A percentile compares a stretch with the other conserved stretches of the same genome.
These are phyloP conservation scores for Termitomyces sp. DNA, from an alignment of 768 basidiomycete genomes.

Conservation along the genomic window DNA sequence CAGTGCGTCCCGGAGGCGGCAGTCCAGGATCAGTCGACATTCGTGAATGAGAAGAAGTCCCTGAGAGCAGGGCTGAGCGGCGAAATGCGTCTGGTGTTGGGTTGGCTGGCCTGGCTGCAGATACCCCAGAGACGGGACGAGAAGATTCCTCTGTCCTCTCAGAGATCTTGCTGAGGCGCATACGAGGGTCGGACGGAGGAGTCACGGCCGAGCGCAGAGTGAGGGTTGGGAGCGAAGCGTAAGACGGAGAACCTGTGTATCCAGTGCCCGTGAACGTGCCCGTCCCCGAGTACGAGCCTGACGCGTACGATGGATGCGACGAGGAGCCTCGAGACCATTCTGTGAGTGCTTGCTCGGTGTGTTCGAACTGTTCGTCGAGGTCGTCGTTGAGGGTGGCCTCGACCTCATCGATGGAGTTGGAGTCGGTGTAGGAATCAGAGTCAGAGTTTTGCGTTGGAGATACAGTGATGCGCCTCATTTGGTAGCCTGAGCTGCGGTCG, in stretches of 20 bases:
- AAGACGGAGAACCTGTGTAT: constrained; percentile 44
- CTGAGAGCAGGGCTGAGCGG: constrained; percentile 38
- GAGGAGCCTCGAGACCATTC: constrained; percentile 55
- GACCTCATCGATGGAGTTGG: constrained; percentile 65
- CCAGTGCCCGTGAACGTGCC: constrained; percentile 25
- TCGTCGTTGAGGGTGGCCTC: constrained; percentile 60
- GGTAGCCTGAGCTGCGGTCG: constrained; percentile 31
- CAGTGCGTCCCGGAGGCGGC: constrained; percentile 54
- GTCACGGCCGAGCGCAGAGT: constrained; percentile 26
- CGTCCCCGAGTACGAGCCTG: constrained; percentile 25
- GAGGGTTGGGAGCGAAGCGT: constrained; percentile 35
- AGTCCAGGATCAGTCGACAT: constrained; percentile 52
- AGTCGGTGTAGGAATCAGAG: constrained; percentile 39
- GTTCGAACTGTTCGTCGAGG: constrained; percentile 62
- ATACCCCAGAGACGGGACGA: constrained; percentile 47
- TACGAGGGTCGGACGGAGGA: constrained; percentile 29
- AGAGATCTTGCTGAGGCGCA: constrained; percentile 68
- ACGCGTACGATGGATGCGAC: constrained; percentile 33
- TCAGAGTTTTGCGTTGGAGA: constrained; percentile 42
- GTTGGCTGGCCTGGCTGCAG: constrained; percentile 29
- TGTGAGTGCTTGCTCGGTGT: constrained; percentile 58
- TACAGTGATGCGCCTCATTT: constrained; percentile 48
- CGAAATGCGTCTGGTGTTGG: constrained; percentile 40
- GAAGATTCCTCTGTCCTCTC: constrained; percentile 73
- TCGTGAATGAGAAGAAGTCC: constrained; percentile 40